phyloP scores from a whole-genome alignment of 495 filamentous ascomycete genomes.

The Xylaria nigripes region DNA sequence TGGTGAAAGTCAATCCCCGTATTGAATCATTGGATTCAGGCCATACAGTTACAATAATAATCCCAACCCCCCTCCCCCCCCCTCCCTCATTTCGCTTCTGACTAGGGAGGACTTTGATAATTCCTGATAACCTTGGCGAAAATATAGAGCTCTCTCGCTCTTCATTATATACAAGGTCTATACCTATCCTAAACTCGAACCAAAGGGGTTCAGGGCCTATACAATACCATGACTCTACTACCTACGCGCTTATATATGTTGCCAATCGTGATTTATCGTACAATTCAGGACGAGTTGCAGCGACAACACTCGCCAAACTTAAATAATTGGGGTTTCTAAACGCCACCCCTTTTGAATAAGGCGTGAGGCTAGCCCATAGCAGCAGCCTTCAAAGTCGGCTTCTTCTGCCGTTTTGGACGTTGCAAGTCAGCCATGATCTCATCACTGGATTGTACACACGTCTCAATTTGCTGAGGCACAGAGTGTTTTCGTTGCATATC shows the following conservation, averaged over 20 bases:
- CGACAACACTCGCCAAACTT: background rate
- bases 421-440: background rate
- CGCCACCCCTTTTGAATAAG: background rate
- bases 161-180: background rate
- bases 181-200: background rate
- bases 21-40: no score
- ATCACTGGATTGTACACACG: no score
- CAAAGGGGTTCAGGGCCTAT: background rate
- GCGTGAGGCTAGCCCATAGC: background rate
- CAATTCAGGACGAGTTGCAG: slow-evolving; percentile 2
- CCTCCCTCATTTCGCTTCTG: no score
- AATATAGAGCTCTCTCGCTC: background rate
- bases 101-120: background rate
- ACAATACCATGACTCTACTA: background rate
- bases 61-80: no score
- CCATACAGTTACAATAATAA: no score
- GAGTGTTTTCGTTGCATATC: slow-evolving; percentile 4
- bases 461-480: background rate
- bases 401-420: slow-evolving; percentile 2
- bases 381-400: background rate
- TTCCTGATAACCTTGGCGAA: background rate
- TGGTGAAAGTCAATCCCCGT: no score
- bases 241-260: no score
- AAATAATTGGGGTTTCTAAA: background rate
- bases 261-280: background rate